phyloP scores from a whole-genome alignment of 805 yeast genomes.

The Candida ponderosae region DNA sequence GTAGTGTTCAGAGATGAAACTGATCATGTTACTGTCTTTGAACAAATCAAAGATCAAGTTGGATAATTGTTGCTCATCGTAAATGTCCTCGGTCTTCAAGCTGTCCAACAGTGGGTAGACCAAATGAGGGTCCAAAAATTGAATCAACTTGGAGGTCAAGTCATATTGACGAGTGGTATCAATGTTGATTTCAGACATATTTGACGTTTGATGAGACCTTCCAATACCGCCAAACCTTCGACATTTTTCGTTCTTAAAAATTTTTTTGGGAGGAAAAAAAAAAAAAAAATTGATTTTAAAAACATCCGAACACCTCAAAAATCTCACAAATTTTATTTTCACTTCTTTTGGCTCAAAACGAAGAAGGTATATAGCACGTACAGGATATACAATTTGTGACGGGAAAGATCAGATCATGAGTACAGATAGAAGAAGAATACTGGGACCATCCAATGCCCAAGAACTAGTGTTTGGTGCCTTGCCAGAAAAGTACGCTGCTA shows the following conservation, averaged over 20 bases:
- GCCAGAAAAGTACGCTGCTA: constrained; percentile 8
- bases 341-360: no score
- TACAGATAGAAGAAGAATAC: constrained; percentile 72
- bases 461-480: constrained; percentile 34
- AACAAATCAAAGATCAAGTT: constrained; percentile 43
- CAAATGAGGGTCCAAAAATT: constrained; percentile 57
- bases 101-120: constrained; percentile 45
- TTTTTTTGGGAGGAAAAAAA: no score
- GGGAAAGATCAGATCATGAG: no score
- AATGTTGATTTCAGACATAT: constrained; percentile 23
- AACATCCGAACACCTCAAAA: no score
- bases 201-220: no score
- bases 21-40: constrained; percentile 50
- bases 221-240: no score
- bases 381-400: no score
- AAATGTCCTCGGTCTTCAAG: constrained; percentile 31
- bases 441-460: constrained; percentile 69
- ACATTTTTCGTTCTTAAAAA: no score
- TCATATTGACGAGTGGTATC: constrained; percentile 42
- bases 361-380: no score
- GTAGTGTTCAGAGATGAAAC: constrained; percentile 39
- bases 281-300: no score
- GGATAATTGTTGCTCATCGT: constrained; percentile 36
- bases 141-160: constrained; percentile 43
- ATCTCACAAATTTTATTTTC: no score